Evolutionary conservation across 192 early-diverging fungal species (phyloP), one percentile per base, ranked within the genome.

Genomic region (Glomus cerebriforme): DNA sequence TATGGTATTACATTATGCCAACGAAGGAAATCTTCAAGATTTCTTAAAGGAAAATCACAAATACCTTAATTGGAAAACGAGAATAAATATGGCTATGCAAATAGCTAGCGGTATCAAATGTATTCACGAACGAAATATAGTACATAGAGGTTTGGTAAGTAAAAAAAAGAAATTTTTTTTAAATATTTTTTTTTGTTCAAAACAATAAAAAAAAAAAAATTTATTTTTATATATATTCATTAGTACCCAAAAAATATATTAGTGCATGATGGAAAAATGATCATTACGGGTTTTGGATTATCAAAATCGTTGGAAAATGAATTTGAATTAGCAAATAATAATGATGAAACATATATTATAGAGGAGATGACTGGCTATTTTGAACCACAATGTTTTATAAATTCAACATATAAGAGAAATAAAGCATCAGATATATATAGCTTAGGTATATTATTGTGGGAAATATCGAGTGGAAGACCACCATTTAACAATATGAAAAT

Each of bases 361-460:
- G 60, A 12, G 5, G 76, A 64, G 1, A 66, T 49, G 60, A 37
- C n/a, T 45, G 62, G 47, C 4, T 77, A 77, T 66, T 31, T 62
- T 7, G 76, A 77, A 22, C 60, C 76, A 24, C 7, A 60, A 59
- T 37, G 32, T 58, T 60, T 75, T 32, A 37, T 24, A 17, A 17
- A 75, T 29, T 32, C 31, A 6, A 49, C 43, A 8, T 77, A 45
- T 31, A 67, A 67, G 29, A n/a, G 47, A 39, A 81, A 85, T 71
- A 81, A 79, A 1, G 59, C 68, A 26, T 85, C 82, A 31, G 85
- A 85, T 64, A 80, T 85, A 47, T 85, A 85, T 47, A 83, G 82
- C 15, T 63, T 85, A 15, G 85, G 85, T 17, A 82, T 85, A 6
- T 54, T 85, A 31, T 71, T 85, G 29, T 85, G 85, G 85, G 85